Base-by-base conservation (phyloP, 805 yeast species). In the Zygosaccharomyces bisporus region DNA sequence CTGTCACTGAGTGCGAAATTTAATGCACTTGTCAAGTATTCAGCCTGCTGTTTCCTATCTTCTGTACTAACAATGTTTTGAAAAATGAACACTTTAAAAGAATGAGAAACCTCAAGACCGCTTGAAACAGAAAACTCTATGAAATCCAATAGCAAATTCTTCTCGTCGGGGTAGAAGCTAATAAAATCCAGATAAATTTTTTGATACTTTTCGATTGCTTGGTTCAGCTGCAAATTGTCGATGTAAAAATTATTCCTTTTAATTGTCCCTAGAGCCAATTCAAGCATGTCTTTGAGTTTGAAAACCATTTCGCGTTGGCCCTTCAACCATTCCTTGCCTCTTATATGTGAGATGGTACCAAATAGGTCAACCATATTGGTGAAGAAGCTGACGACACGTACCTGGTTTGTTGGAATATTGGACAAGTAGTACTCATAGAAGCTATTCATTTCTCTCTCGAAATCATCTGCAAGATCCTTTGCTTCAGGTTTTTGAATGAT, bases 291-390 rank as follows among this genome's bases (percentile, higher is more conserved):
- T 36, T 58, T 53, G 19, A 65, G 25, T 27, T 61, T 59, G 20
- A 57, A 49, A 16, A 63, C 25, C 50, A 61, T 50, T 2, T 51
- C 54, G 12, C 50, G 68, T 55, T 82, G 83, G 1, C 63, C 57
- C 19, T 61, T 61, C 39, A 86, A 66, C 95, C 95, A 87, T 1
- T 71, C 76, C 1, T 51, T 43, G 20, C 81, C 83, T 39, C 67
- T 71, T 24, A 66, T 67, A 1, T 65, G 55, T 1, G 74, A 65
- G 37, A 87, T 66, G 0, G 88, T 74, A 16, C 68, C 66, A 18
- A 85, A 64, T 43, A 87, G 60, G 56, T 86, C 90, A 34, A 87
- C 73, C 50, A 83, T 68, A 56, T 89, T 90, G 13, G 90, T 81
- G 58, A 86, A 78, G 39, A 65, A 63, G 33, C 68, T 64, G 1